These are phyloP conservation scores for Ricinus communis DNA, from an alignment of 345 rosid species.

Conservation along the genomic window DNA sequence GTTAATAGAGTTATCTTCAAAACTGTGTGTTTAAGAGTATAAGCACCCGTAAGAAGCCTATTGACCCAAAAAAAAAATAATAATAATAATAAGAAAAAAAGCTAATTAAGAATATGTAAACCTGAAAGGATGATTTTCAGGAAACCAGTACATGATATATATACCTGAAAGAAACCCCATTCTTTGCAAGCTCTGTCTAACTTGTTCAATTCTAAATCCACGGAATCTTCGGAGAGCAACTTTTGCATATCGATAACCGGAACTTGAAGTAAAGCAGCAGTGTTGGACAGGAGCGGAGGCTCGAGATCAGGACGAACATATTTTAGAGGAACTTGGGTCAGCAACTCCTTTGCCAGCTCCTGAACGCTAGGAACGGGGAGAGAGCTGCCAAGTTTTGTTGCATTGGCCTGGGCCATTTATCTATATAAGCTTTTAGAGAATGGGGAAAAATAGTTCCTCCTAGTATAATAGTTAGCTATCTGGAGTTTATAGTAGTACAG, in stretches of 20 bases:
- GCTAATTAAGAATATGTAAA: no score
- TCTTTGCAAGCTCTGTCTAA: constrained; percentile 13
- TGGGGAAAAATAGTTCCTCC: no score
- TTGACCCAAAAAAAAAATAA: no score
- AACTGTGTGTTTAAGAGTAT: no score
- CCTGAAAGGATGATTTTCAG: no score
- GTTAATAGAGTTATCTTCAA: no score
- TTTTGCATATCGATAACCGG: constrained; percentile 11
- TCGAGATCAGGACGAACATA: constrained; percentile 4
- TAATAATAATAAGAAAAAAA: no score
- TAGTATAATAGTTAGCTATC: no score
- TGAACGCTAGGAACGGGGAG: constrained; percentile 16
- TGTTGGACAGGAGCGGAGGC: neutral
- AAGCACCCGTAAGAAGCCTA: no score
- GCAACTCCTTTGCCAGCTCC: neutral
- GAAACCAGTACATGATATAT: neutral
- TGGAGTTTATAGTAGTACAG: no score
- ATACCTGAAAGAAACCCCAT: constrained; percentile 25
- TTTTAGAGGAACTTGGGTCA: neutral
- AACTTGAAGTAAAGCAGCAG: neutral
- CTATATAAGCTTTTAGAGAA: no score
- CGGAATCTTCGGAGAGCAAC: neutral
- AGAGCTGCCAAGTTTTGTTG: constrained; percentile 8
- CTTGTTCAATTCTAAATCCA: neutral
- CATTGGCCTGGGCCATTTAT: neutral